Evolutionary conservation across 345 rosid genomes (phyloP).

Genomic region (Salix koriyanagi): DNA sequence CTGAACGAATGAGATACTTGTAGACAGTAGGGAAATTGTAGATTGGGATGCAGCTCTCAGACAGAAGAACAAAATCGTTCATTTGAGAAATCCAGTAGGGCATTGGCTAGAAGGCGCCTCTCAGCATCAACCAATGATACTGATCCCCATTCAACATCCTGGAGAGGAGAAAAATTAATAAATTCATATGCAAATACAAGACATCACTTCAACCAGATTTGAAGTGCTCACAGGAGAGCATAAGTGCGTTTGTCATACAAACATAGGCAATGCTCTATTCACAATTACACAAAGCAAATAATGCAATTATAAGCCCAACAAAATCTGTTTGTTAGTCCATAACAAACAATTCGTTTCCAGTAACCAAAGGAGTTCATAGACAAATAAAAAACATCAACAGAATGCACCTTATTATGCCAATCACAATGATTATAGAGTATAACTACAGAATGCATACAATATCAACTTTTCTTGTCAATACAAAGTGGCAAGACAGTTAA

Average conservation of each 20-base stretch:
- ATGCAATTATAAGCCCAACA: not conserved
- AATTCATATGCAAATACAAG: not conserved
- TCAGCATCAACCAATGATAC: slow-evolving; percentile 69
- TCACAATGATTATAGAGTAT: not conserved
- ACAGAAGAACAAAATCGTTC: slow-evolving; percentile 87
- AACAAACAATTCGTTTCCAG: not conserved
- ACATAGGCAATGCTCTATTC: not conserved
- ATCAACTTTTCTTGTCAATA: not conserved
- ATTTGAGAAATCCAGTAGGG: slow-evolving; percentile 76
- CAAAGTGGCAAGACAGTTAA: not conserved
- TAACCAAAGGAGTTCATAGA: not conserved
- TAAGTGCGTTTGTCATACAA: not conserved
- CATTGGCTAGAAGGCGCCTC: slow-evolving; percentile 86
- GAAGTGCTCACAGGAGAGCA: not conserved
- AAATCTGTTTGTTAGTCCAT: not conserved
- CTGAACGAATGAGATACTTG: slow-evolving; percentile 63
- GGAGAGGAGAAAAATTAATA: slow-evolving; percentile 15
- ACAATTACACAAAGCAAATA: not conserved
- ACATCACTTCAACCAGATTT: not conserved
- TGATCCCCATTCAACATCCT: slow-evolving; percentile 86
- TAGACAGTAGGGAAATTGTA: slow-evolving; percentile 75
- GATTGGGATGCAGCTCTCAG: slow-evolving; percentile 93
- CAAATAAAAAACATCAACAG: not conserved
- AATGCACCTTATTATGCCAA: not conserved
- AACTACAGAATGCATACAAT: not conserved